These are phyloP conservation scores for Angomonas deanei DNA, from an alignment of 208 protist species.

Conservation along the genomic window DNA sequence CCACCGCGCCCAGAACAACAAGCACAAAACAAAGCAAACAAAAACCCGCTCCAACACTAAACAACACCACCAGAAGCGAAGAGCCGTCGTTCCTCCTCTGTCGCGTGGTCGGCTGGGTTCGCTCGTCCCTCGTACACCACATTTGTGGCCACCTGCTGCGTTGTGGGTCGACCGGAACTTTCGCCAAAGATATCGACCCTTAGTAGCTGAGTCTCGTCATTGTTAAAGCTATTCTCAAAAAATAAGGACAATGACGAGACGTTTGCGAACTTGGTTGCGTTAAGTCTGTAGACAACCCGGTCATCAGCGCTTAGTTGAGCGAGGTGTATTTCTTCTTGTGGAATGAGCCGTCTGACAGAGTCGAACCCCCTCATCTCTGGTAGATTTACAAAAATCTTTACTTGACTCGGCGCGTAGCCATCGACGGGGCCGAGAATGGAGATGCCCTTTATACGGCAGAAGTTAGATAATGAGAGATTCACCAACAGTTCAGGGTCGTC, in stretches of 20 bases:
- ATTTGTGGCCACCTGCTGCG: constrained; percentile 72
- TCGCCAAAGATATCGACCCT: constrained; percentile 86
- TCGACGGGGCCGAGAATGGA: constrained; percentile 50
- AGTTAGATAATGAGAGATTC: constrained; percentile 46
- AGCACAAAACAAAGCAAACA: too few species aligned
- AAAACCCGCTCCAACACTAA: too few species aligned
- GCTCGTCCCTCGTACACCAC: constrained; percentile 75
- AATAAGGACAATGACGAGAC: constrained; percentile 50
- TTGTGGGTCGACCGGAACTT: constrained; percentile 46
- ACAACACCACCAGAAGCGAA: constrained; percentile 1
- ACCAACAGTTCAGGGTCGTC: constrained; percentile 76
- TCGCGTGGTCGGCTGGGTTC: constrained; percentile 81
- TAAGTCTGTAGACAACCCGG: constrained; percentile 72
- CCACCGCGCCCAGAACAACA: too few species aligned
- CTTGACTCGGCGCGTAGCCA: constrained; percentile 48
- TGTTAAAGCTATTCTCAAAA: constrained; percentile 74
- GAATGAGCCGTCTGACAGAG: constrained; percentile 60
- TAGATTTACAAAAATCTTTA: constrained; percentile 79
- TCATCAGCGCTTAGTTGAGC: constrained; percentile 52
- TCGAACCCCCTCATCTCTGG: constrained; percentile 59
- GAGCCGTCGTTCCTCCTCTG: constrained; percentile 23
- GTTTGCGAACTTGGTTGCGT: constrained; percentile 54
- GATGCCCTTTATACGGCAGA: constrained; percentile 60
- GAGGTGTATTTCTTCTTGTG: constrained; percentile 73
- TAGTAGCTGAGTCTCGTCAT: constrained; percentile 65